Evolutionary conservation across 164 flowering plant species (phyloP), one percentile per base, ranked within the genome.

Genomic region (Santalum album): DNA sequence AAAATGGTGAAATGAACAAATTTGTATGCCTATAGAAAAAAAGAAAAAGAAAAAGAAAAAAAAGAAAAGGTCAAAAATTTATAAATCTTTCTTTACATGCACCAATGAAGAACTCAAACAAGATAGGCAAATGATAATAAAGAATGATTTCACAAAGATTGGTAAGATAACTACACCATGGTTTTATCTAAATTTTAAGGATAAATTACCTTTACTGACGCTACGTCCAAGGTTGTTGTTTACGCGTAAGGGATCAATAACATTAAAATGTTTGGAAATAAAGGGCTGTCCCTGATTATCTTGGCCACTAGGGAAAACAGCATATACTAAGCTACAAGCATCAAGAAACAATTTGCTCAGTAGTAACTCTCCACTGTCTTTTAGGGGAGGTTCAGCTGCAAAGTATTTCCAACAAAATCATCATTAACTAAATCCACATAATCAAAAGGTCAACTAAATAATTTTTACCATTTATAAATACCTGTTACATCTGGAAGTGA

Each of bases 141-240:
- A n/a, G n/a, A n/a, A n/a, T n/a, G n/a, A n/a, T n/a, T n/a, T n/a
- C n/a, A n/a, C n/a, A n/a, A n/a, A n/a, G n/a, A n/a, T n/a, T n/a
- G n/a, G n/a, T n/a, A n/a, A n/a, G n/a, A n/a, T n/a, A n/a, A n/a
- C n/a, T n/a, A n/a, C n/a, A n/a, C n/a, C n/a, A n/a, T n/a, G n/a
- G n/a, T n/a, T n/a, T n/a, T n/a, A n/a, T 16, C 7, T 9, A 25
- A 19, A 7, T 25, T 26, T 50, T 0, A 50, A n/a, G 9, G 34
- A 29, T 29, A 4, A 32, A 32, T 2, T 77, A 92, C 99, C 97
- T 94, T 87, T 87, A 73, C 90, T 90, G 29, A 94, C 99, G 75
- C 99, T 94, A 27, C 99, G 87, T 20, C 99, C 99, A 66, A 89
- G 96, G 62, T 92, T 92, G 76, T 92, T 92, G 74, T 80, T 92